Base-by-base conservation (phyloP, 2,329 filamentous ascomycete species). In the Ophidiomyces ophidiicola region DNA sequence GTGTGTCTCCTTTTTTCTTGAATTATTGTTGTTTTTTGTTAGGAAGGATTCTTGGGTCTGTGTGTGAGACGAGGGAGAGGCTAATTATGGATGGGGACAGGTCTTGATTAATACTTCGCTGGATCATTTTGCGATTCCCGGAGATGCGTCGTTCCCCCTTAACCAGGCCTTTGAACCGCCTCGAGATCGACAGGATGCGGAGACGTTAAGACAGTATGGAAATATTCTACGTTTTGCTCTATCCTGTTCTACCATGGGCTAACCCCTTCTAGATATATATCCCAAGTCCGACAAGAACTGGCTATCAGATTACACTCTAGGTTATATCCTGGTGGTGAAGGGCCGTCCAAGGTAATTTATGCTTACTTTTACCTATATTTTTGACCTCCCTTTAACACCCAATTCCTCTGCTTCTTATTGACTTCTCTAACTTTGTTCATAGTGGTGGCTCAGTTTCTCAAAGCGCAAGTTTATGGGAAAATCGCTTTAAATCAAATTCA, bases 391-490 rank as follows among this genome's bases (percentile, higher is more conserved):
- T 36, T 38, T n/a, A 20, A 25, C n/a, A 19, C 3, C 19, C 24
- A 17, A 26, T 25, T 12, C 25, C 6, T 41, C 29, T 23, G 14
- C 28, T 18, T 17, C 14, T 7, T n/a, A 25, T 21, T 30, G 20
- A 28, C 12, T 10, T 11, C 3, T 14, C 32, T 34, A n/a, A 38
- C 43, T 32, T 42, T n/a, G 28, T 11, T 74, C 68, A 62, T 75
- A 92, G 77, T 96, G 88, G 84, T 98, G 90, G 90, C 66, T 98
- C 60, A 96, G 90, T 71, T 98, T 94, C 61, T 84, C 83, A 39
- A 96, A 96, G 78, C 80, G 90, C 67, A 94, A 94, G 76, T 98
- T 98, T 59, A 96, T 98, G 90, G 87, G 87, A 61, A 96, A 96
- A 76, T 74, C 76, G 50, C 68, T 90, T 64, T 87, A 70, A 50